Evolutionary conservation across 306 rosid species (phyloP).

Genomic region (Aeschynomene evenia): DNA sequence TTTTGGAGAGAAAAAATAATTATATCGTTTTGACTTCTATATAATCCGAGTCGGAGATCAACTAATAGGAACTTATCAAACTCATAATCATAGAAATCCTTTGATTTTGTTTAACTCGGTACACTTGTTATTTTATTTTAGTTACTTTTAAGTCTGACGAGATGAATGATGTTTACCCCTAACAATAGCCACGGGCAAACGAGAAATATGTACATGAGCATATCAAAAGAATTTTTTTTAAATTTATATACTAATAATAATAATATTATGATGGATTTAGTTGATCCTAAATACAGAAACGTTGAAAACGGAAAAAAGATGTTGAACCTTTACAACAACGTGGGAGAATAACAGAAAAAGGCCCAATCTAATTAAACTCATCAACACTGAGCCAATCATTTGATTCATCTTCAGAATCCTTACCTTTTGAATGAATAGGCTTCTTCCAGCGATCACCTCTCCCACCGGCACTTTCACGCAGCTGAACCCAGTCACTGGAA

Average conservation of each 20-base stretch:
- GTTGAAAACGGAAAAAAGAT: neutral
- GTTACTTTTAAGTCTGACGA: no score
- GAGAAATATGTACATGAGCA: neutral
- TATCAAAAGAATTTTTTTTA: constrained; percentile 23
- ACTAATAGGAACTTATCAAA: neutral
- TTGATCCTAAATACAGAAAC: constrained; percentile 31
- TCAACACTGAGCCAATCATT: constrained; percentile 87
- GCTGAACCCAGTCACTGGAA: constrained; percentile 81
- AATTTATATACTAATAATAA: no score
- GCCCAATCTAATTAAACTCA: constrained; percentile 50
- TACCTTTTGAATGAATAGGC: constrained; percentile 42
- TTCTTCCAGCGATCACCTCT: constrained; percentile 34
- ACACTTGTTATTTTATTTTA: neutral
- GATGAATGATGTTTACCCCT: neutral
- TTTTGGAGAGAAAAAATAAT: no score
- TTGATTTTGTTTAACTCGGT: neutral
- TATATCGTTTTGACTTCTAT: no score
- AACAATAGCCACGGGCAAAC: constrained; percentile 4
- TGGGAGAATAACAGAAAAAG: constrained; percentile 23
- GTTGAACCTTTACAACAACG: constrained; percentile 51
- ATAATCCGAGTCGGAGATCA: neutral
- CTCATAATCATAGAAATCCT: neutral
- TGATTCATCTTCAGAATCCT: constrained; percentile 82
- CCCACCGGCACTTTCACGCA: constrained; percentile 41
- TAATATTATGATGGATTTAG: no score